Conservation (phyloP, 805 yeast genomes). For the Ogataea allantospora region DNA sequence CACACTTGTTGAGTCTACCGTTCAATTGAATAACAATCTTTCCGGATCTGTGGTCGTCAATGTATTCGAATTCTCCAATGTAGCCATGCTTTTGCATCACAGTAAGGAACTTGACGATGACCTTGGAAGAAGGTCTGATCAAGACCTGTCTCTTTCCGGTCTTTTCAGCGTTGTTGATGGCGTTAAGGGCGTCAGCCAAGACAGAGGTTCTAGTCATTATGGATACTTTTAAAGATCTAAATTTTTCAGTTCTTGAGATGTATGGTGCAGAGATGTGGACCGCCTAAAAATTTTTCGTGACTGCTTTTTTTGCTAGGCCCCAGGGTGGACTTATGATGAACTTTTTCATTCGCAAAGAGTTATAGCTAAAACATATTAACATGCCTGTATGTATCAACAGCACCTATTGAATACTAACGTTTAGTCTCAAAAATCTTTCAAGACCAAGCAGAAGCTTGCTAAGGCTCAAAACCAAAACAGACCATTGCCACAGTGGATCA, state of each 20-base stretch:
- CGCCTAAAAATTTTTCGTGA: conserved; percentile 5
- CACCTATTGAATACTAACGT: conserved; percentile 5
- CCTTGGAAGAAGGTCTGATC: conserved; percentile 98
- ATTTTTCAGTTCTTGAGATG: conserved; percentile 4
- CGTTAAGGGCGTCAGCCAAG: conserved; percentile 97
- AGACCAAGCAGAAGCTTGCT: conserved; percentile 97
- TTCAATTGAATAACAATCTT: conserved; percentile 94
- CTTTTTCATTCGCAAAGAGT: conserved; percentile 8
- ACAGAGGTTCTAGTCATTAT: conserved; percentile 97
- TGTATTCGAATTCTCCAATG: conserved; percentile 98
- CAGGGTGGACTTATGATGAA: conserved; percentile 4
- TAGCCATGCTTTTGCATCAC: conserved; percentile 98
- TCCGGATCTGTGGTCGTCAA: conserved; percentile 98
- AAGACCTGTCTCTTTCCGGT: conserved; percentile 98
- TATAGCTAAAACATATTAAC: conserved; percentile 14
- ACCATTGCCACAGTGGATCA: conserved; percentile 99
- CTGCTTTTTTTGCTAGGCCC: conserved; percentile 12
- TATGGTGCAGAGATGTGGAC: conserved; percentile 10
- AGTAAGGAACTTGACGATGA: conserved; percentile 92
- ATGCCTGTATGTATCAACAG: conserved; percentile 25
- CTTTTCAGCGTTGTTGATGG: conserved; percentile 98
- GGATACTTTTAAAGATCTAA: conserved; percentile 9
- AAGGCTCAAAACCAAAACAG: conserved; percentile 99
- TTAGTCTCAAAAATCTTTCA: conserved; percentile 92
- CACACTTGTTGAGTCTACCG: conserved; percentile 98